A percentile compares a stretch with the other conserved stretches of the same genome.
Conservation (phyloP, 306 rosid genomes). For the Lathyrus aphaca region DNA sequence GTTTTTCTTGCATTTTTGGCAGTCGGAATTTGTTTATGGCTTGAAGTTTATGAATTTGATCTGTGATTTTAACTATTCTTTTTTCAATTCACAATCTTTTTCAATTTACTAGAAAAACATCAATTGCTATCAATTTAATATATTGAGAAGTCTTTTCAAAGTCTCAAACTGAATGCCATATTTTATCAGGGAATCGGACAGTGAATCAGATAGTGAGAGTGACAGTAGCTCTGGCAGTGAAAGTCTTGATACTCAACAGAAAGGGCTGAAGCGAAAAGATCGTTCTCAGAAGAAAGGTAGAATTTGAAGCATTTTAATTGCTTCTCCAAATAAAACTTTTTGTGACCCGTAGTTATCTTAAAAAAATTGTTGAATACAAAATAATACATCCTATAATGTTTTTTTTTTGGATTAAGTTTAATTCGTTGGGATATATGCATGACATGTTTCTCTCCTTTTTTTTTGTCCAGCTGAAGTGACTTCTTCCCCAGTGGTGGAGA, state of each 20-base stretch:
- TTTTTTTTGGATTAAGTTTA: background rate
- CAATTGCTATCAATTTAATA: background rate
- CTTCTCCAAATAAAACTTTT: background rate
- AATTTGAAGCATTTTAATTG: slow-evolving; percentile 17
- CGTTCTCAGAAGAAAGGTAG: slow-evolving; percentile 57
- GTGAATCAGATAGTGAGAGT: slow-evolving; percentile 70
- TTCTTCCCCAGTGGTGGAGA: slow-evolving; percentile 43
- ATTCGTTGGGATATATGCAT: background rate
- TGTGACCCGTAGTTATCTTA: background rate
- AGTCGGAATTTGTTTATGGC: background rate
- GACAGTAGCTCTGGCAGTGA: slow-evolving; percentile 52
- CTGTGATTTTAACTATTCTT: background rate
- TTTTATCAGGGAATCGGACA: slow-evolving; percentile 57
- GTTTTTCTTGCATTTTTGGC: slow-evolving; percentile 10
- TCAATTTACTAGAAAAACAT: too few relatives aligned
- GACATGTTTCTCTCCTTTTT: background rate
- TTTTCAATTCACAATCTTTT: background rate
- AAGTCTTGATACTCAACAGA: slow-evolving; percentile 49
- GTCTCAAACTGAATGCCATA: slow-evolving; percentile 19
- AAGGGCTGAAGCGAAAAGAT: slow-evolving; percentile 50
- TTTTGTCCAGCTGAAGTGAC: slow-evolving; percentile 48
- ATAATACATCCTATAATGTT: background rate
- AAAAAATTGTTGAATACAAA: background rate
- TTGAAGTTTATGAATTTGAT: slow-evolving; percentile 11
- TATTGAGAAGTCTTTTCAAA: background rate